Percentiles rank a stretch among this genome's conserved stretches.
Conservation (phyloP, 2,329 filamentous ascomycete genomes). For the Aspergillus proliferans region DNA sequence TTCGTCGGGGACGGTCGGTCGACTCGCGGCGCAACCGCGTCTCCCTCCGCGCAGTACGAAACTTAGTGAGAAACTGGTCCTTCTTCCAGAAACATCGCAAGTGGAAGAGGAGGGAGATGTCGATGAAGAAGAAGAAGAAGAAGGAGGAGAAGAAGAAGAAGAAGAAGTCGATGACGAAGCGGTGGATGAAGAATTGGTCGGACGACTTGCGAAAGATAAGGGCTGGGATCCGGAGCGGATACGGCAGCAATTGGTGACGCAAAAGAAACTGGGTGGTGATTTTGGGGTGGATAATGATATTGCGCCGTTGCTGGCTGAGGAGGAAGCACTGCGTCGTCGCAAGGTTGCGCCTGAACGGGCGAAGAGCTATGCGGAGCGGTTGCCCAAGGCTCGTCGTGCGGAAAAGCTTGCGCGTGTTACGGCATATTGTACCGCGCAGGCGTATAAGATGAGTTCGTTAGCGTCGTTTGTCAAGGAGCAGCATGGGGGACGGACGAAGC, state of each 20-base stretch:
- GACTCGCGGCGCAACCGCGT: constrained; percentile 50
- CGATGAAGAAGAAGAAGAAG: constrained; percentile 18
- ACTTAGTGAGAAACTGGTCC: constrained; percentile 91
- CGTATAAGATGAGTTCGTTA: constrained; percentile 82
- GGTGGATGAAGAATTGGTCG: constrained; percentile 33
- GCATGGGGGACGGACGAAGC: constrained; percentile 86
- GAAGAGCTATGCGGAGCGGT: constrained; percentile 88
- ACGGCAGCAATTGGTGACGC: constrained; percentile 25
- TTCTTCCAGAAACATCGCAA: constrained; percentile 73
- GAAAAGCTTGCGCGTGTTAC: constrained; percentile 87
- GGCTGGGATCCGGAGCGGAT: constrained; percentile 29
- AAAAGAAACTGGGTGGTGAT: constrained; percentile 40
- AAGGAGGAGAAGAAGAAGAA: constrained; percentile 11
- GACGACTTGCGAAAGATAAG: constrained; percentile 25
- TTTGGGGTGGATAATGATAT: constrained; percentile 53
- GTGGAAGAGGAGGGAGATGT: constrained; percentile 31
- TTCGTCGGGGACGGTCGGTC: constrained; percentile 51
- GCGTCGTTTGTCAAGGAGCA: constrained; percentile 80
- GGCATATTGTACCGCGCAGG: constrained; percentile 92
- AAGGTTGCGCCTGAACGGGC: constrained; percentile 47
- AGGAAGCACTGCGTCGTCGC: constrained; percentile 56
- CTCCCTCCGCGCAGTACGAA: constrained; percentile 86
- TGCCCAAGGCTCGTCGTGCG: constrained; percentile 80
- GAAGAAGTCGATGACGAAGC: constrained; percentile 17
- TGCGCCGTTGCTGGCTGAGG: constrained; percentile 48